Evolutionary conservation across 1,284 basidiomycete species (phyloP).

Genomic region (Sporisorium iseilematis-ciliati): DNA sequence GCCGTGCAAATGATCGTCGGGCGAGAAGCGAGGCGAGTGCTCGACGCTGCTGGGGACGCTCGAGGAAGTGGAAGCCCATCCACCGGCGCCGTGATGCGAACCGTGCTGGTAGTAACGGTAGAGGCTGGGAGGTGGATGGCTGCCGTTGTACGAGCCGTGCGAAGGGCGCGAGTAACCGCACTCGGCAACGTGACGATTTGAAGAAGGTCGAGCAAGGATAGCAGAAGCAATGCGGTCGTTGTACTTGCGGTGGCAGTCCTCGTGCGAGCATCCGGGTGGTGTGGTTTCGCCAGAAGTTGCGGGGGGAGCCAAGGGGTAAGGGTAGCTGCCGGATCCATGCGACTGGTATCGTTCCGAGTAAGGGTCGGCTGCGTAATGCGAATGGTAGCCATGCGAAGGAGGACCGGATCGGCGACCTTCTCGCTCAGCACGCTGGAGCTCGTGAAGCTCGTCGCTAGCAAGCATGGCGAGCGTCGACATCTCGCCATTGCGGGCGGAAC

Average conservation of each 20-base stretch:
- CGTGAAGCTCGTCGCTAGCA: constrained; percentile 65
- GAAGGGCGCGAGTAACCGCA: constrained; percentile 37
- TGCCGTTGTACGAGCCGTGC: constrained; percentile 38
- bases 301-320: constrained; percentile 19
- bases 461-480: constrained; percentile 68
- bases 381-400: constrained; percentile 22
- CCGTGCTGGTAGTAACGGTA: constrained; percentile 51
- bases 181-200: constrained; percentile 36
- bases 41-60: constrained; percentile 66
- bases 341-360: constrained; percentile 44
- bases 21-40: constrained; percentile 64
- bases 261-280: constrained; percentile 61
- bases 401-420: constrained; percentile 45
- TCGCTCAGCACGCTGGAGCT: constrained; percentile 62
- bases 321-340: constrained; percentile 24
- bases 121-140: constrained; percentile 50
- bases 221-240: constrained; percentile 60
- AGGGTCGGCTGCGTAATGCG: constrained; percentile 36
- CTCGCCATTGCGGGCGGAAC: constrained; percentile 45
- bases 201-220: constrained; percentile 36
- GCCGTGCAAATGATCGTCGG: constrained; percentile 58
- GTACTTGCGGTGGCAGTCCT: constrained; percentile 64
- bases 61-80: constrained; percentile 57
- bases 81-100: constrained; percentile 40
- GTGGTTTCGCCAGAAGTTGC: constrained; percentile 23